These are phyloP conservation scores for Coelastrella sp. DNA, from an alignment of 139 green algal genomes.

Conservation along the genomic window DNA sequence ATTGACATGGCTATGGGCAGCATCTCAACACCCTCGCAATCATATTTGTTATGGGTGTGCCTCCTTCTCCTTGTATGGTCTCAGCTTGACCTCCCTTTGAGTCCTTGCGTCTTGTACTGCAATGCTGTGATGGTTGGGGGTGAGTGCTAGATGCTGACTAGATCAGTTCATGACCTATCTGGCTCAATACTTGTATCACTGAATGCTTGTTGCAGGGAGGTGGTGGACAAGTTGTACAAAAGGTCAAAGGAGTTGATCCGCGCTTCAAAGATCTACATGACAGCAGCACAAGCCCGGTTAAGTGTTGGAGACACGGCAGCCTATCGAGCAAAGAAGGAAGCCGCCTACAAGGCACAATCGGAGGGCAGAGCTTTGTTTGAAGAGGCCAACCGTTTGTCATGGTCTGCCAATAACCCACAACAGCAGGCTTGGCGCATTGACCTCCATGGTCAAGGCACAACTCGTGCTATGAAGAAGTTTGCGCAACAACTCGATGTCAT, in stretches of 20 bases:
- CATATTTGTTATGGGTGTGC: too few species aligned
- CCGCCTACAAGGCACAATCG: background rate
- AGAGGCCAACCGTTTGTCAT: background rate
- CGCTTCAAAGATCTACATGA: background rate
- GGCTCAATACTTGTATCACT: too few species aligned
- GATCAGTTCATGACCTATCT: too few species aligned
- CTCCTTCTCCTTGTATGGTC: too few species aligned
- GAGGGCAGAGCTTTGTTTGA: background rate
- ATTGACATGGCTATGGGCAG: too few species aligned
- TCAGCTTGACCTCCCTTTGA: too few species aligned
- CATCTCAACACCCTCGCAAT: too few species aligned
- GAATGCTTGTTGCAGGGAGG: too few species aligned
- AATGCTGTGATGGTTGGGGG: too few species aligned
- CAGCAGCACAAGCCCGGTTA: background rate
- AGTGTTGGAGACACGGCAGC: background rate
- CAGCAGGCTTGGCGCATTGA: slow-evolving; percentile 1
- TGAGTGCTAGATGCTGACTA: too few species aligned
- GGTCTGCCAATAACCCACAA: slow-evolving; percentile 14
- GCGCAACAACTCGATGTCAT: background rate
- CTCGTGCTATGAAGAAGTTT: slow-evolving; percentile 8
- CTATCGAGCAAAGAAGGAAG: background rate
- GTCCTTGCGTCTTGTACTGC: too few species aligned
- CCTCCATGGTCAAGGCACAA: slow-evolving; percentile 23
- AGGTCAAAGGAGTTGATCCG: background rate
- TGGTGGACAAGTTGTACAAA: background rate